A percentile compares a stretch with the other conserved stretches of the same genome.
Evolutionary conservation across 192 early-diverging fungal species (phyloP).

Genomic region (Mortierella antarctica): DNA sequence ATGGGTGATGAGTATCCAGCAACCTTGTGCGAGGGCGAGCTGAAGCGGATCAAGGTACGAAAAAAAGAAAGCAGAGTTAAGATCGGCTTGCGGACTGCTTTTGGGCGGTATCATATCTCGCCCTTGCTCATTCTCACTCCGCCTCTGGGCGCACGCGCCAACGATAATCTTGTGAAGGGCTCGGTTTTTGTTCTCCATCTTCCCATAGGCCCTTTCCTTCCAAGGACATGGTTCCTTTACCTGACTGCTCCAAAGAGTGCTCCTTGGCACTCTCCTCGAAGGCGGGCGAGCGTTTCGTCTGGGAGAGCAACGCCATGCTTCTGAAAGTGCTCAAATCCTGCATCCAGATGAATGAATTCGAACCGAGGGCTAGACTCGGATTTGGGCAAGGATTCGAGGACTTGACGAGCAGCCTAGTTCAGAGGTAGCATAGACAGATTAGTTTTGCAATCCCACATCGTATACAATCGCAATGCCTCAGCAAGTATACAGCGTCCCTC

Average conservation of each 20-base stretch:
- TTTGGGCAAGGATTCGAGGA: slow-evolving; percentile 80
- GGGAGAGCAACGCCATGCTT: slow-evolving; percentile 94
- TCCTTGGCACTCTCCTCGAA: slow-evolving; percentile 89
- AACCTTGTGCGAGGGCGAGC: slow-evolving; percentile 98
- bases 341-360: slow-evolving; percentile 87
- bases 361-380: slow-evolving; percentile 67
- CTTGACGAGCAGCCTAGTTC: slow-evolving; percentile 83
- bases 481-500: no score
- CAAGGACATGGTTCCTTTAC: slow-evolving; percentile 51
- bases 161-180: no score
- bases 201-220: no score
- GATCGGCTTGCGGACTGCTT: slow-evolving; percentile 39
- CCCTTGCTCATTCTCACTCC: no score
- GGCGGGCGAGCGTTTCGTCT: slow-evolving; percentile 80
- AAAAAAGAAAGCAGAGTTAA: background rate
- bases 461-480: no score
- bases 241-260: slow-evolving; percentile 97
- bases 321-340: slow-evolving; percentile 97
- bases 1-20: slow-evolving; percentile 98
- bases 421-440: background rate
- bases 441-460: no score
- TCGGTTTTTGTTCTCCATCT: no score
- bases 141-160: no score
- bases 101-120: background rate
- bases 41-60: slow-evolving; percentile 25